Evolutionary conservation across 495 filamentous ascomycete genomes (phyloP), one percentile per base, ranked within the genome.

Genomic region (Penicillium arizonense): DNA sequence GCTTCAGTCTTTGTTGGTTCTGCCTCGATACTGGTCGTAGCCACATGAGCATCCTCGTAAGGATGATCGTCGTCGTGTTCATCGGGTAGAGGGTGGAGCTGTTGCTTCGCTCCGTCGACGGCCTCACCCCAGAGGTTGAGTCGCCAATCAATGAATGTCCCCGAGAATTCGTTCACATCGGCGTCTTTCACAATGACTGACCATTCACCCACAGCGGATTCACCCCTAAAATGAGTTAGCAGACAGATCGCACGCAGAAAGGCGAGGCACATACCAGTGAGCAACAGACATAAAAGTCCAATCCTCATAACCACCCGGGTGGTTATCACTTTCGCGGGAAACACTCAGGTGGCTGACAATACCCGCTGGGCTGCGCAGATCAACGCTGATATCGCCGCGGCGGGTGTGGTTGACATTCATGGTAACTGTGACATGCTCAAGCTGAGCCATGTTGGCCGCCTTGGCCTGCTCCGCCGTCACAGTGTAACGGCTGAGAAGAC

Each of bases 281-380:
- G 85, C 91, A 43, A 98, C 95, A 52, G 84, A 90, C 94, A 97
- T 97, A 57, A 98, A 98, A 2, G 94, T 96, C 94, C 94, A 98
- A 73, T 98, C 90, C 34, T 84, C 76, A 63, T 97, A 98, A n/a
- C 94, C 94, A 35, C 67, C 68, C 1, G 68, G 59, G 36, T 75
- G 78, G 0, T 76, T 72, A 65, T 98, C 94, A 20, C 75, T 60
- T 24, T 73, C 74, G 47, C 94, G 84, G 2, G 83, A 75, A 14
- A 86, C 86, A 42, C 91, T 87, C 33, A 98, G 82, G 58, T 96
- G 86, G 66, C 89, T 95, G 50, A 93, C 72, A 36, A 97, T 67
- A 18, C 89, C 89, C 44, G 82, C 76, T 0, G 94, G 94, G 52
- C 89, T 94, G 59, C 90, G 85, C 32, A 98, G 71, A 63, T 98